A percentile compares a stretch with the other conserved stretches of the same genome.
These are phyloP conservation scores for Yarrowia bubula DNA, from an alignment of 805 yeast species.

Conservation along the genomic window DNA sequence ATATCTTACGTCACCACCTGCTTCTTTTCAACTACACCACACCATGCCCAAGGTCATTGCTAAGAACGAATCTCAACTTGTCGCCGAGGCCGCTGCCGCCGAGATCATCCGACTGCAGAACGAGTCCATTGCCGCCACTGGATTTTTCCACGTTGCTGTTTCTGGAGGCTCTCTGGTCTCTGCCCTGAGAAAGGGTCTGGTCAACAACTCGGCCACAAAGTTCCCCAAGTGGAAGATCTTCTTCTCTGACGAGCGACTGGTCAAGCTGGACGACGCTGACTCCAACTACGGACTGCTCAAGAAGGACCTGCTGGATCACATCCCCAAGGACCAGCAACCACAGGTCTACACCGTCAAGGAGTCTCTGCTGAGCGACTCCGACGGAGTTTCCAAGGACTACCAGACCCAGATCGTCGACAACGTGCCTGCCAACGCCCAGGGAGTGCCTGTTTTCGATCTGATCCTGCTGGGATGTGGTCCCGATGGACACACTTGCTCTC, in stretches of 20 bases:
- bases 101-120: constrained; percentile 16
- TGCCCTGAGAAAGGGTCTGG: constrained; percentile 61
- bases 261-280: constrained; percentile 75
- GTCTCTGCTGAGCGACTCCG: constrained; percentile 52
- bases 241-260: constrained; percentile 89
- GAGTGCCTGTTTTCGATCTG: constrained; percentile 53
- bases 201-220: constrained; percentile 48
- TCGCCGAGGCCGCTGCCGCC: constrained; percentile 20
- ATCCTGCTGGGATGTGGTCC: constrained; percentile 89
- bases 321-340: constrained; percentile 49
- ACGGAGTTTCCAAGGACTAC: constrained; percentile 63
- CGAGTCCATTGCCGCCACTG: constrained; percentile 21
- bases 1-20: not conserved
- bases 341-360: constrained; percentile 66
- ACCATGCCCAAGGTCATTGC: constrained; percentile 23
- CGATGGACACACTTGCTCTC: constrained; percentile 92
- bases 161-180: constrained; percentile 90
- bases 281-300: constrained; percentile 83
- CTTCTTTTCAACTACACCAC: not conserved
- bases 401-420: constrained; percentile 53
- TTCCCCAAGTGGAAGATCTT: constrained; percentile 53
- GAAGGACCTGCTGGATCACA: constrained; percentile 52
- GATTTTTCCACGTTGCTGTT: constrained; percentile 68
- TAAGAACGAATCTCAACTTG: constrained; percentile 15
- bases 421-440: constrained; percentile 43